A percentile compares a stretch with the other conserved stretches of the same genome.
These are phyloP conservation scores for Leptodontidium sp. DNA, from an alignment of 2,329 filamentous ascomycete genomes.

Conservation along the genomic window DNA sequence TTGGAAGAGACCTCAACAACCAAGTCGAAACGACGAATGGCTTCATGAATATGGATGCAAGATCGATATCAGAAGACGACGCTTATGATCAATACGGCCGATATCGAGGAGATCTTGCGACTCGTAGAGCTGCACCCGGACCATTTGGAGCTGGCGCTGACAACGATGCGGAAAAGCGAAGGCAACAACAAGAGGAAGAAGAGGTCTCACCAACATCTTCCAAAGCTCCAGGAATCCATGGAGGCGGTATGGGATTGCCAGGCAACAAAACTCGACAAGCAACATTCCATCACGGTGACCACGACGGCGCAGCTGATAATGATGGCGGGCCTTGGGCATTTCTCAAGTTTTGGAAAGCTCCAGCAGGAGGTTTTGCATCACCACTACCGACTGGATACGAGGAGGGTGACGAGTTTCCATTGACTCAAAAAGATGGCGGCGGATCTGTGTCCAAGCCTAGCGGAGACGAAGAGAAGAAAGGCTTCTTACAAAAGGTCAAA, in stretches of 20 bases:
- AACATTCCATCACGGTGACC: constrained; percentile 34
- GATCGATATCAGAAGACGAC: constrained; percentile 38
- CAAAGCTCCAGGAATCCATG: constrained; percentile 19
- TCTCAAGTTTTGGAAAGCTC: constrained; percentile 72
- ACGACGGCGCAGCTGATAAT: constrained; percentile 35
- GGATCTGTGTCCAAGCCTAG: constrained; percentile 16
- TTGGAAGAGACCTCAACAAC: constrained; percentile 59
- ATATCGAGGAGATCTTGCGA: constrained; percentile 35
- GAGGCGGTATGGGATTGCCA: constrained; percentile 31
- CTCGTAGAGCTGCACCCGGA: constrained; percentile 2
- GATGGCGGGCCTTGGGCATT: constrained; percentile 48
- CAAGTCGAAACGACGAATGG: constrained; percentile 62
- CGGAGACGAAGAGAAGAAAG: constrained; percentile 51
- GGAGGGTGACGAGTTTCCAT: constrained; percentile 50
- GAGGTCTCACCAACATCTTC: constrained; percentile 30
- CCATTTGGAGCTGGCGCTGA: constrained; percentile 38
- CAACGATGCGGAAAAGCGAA: constrained; percentile 30
- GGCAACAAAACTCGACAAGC: constrained; percentile 40
- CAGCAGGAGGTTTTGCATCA: constrained; percentile 66
- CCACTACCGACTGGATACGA: constrained; percentile 66
- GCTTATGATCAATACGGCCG: constrained; percentile 44
- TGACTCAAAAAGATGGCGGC: constrained; percentile 48
- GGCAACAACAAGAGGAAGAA: constrained; percentile 17
- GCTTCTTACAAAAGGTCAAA: constrained; percentile 61
- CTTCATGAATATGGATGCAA: constrained; percentile 41